Conservation (phyloP, 768 basidiomycete genomes). For the Suillus lakei region DNA sequence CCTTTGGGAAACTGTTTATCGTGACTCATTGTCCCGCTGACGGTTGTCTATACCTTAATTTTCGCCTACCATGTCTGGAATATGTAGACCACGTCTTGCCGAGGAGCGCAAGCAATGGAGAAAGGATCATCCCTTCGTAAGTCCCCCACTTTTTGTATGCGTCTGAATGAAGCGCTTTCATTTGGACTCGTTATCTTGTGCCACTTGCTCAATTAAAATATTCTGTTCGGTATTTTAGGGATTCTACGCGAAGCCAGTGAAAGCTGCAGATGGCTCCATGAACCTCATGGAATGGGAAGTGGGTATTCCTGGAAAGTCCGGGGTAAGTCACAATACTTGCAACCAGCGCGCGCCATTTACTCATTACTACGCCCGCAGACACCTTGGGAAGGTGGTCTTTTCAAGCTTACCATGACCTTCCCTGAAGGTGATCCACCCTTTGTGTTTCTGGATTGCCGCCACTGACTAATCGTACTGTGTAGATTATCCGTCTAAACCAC, state of each 20-base stretch:
- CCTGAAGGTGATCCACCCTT: constrained; percentile 75
- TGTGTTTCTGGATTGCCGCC: neutral
- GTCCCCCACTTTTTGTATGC: constrained; percentile 35
- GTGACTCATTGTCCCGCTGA: neutral
- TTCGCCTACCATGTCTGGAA: constrained; percentile 71
- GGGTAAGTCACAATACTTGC: constrained; percentile 56
- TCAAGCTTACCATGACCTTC: constrained; percentile 92
- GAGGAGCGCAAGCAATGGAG: constrained; percentile 99
- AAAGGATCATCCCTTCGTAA: constrained; percentile 97
- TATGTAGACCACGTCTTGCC: constrained; percentile 89
- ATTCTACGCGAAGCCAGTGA: constrained; percentile 94
- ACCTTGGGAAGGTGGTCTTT: constrained; percentile 96
- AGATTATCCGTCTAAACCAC: constrained; percentile 97
- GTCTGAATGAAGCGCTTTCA: constrained; percentile 5
- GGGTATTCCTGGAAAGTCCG: constrained; percentile 92
- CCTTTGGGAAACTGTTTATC: constrained; percentile 1
- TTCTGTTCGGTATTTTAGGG: constrained; percentile 57
- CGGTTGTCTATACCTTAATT: neutral
- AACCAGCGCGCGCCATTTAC: constrained; percentile 14
- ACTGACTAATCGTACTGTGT: constrained; percentile 17
- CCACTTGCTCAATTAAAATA: constrained; percentile 1
- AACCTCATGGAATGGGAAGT: constrained; percentile 99
- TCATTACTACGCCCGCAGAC: constrained; percentile 59
- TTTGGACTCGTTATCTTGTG: constrained; percentile 11
- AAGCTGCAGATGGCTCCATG: constrained; percentile 90